Evolutionary conservation across 208 protist genomes (phyloP), one percentile per base, ranked within the genome.

Genomic region (Blechomonas ayalai): DNA sequence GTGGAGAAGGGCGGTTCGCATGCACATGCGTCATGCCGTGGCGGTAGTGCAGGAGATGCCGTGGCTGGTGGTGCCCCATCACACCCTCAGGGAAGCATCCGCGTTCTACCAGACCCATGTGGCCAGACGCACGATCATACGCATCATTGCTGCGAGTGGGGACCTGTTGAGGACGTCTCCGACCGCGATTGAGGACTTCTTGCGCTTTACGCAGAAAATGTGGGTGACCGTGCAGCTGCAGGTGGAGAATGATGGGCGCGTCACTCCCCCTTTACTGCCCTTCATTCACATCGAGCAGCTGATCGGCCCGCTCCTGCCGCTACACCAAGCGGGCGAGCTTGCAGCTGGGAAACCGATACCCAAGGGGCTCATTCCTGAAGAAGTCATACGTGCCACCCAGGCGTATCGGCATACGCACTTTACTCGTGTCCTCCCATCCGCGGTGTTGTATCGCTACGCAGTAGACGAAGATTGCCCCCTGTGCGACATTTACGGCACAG

Each of bases 361-460:
- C 2, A 33, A 44, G 5, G 35, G 28, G 18, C 15, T 10, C 1
- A 6, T 10, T 29, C 20, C 41, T 6, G 10, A 7, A 10, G 15
- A 52, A 33, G 27, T 1, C 15, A 12, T 13, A 19, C 23, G 12
- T 49, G 16, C 4, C 15, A 29, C 34, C 15, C 35, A 20, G 25
- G 23, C 41, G 9, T 39, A 26, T 25, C 57, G 33, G 10, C 61
- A 67, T 23, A 35, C 26, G 23, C 59, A 66, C 1, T 49, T 57
- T 18, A 50, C 27, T 32, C 59, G 54, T 13, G 32, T 66, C 7
- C 34, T 73, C 13, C 71, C 67, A 1, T 49, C 64, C 1, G 63
- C 61, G 12, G 25, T 85, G 24, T 52, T 81, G 16, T 74, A 68
- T 52, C 51, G 71, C 40, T 64, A 77, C 26, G n/a, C n/a, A n/a